Evolutionary conservation across 768 basidiomycete genomes (phyloP).

Genomic region (Filobasidium floriforme): DNA sequence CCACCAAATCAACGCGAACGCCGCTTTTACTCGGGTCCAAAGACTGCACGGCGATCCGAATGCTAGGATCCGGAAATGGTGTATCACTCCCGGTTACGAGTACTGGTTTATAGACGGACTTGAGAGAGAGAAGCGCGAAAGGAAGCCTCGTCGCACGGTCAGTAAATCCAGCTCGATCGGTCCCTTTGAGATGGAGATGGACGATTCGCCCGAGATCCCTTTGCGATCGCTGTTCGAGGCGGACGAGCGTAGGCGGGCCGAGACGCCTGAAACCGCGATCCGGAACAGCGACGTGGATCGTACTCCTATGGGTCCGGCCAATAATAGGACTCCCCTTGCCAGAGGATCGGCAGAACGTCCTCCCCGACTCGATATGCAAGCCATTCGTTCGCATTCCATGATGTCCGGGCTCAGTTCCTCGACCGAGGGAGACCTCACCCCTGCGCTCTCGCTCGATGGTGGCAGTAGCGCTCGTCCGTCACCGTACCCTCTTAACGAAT

Average conservation of each 20-base stretch:
- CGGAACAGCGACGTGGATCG: background rate
- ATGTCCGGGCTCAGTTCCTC: background rate
- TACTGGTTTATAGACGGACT: slow-evolving; percentile 34
- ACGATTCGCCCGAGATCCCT: slow-evolving; percentile 2
- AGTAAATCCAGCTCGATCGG: background rate
- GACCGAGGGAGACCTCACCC: background rate
- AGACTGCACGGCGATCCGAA: slow-evolving; percentile 43
- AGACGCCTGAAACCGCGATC: background rate
- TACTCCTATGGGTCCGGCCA: background rate
- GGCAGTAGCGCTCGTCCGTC: background rate
- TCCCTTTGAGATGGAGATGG: slow-evolving; percentile 1
- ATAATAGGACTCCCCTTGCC: background rate
- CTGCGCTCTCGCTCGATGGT: background rate
- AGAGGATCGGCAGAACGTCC: background rate
- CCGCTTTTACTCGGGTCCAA: slow-evolving; percentile 42
- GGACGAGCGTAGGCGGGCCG: background rate
- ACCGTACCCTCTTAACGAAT: too few species aligned
- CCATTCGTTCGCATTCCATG: background rate
- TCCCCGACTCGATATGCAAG: background rate
- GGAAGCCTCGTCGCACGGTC: background rate
- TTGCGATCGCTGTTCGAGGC: background rate
- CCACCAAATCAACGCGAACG: slow-evolving; percentile 42
- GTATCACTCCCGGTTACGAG: slow-evolving; percentile 42
- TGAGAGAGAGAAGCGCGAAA: background rate
- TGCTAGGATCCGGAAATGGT: slow-evolving; percentile 42